Evolutionary conservation across 176 grass and related monocot species (phyloP).

Genomic region (Ensete ventricosum): DNA sequence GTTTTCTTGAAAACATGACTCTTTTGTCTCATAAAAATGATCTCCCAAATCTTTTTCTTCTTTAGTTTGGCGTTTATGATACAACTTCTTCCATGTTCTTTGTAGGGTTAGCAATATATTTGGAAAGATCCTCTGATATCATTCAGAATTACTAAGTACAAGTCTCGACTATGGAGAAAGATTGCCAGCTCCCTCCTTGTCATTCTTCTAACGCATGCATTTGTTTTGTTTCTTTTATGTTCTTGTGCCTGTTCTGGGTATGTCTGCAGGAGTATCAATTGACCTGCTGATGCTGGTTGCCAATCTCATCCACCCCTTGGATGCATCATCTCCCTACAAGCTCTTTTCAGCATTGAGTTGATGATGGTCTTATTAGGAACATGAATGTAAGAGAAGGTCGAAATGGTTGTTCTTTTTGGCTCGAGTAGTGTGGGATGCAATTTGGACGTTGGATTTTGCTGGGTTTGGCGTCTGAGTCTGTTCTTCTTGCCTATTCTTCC

Average conservation of each 20-base stretch:
- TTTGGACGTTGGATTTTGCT: neutral
- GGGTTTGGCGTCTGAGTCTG: neutral
- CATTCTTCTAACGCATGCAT: neutral
- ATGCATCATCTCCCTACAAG: neutral
- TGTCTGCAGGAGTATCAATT: neutral
- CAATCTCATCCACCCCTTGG: conserved; percentile 1
- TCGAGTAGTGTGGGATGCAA: neutral
- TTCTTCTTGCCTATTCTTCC: neutral
- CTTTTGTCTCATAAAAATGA: too few relatives aligned
- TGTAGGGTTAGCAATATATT: too few relatives aligned
- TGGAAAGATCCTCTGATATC: too few relatives aligned
- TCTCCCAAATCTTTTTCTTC: too few relatives aligned
- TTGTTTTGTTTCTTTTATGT: neutral
- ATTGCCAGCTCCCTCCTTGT: too few relatives aligned
- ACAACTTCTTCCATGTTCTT: too few relatives aligned
- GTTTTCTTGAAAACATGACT: too few relatives aligned
- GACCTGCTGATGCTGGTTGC: conserved; percentile 3
- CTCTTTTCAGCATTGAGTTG: neutral
- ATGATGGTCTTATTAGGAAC: neutral
- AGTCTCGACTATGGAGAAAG: too few relatives aligned
- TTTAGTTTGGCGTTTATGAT: too few relatives aligned
- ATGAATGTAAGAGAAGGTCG: neutral
- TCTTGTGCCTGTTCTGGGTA: neutral
- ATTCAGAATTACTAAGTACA: too few relatives aligned
- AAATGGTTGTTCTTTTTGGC: neutral